A percentile compares a stretch with the other conserved stretches of the same genome.
These are phyloP conservation scores for Komagataella kurtzmanii DNA, from an alignment of 805 yeast genomes.

Conservation along the genomic window DNA sequence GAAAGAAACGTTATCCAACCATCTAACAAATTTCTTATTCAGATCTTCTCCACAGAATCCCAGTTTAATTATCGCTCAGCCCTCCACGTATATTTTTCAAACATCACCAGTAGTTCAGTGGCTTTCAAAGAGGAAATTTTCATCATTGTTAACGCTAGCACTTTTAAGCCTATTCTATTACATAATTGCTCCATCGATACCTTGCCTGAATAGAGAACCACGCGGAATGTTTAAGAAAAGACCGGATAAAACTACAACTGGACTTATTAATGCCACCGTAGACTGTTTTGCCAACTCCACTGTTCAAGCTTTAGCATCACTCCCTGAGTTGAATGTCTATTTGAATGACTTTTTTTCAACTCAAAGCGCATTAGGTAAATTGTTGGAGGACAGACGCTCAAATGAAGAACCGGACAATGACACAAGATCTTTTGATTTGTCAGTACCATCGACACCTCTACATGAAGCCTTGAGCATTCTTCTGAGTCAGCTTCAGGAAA, in stretches of 20 bases:
- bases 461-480: conserved; percentile 45
- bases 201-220: conserved; percentile 8
- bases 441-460: conserved; percentile 14
- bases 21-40: not conserved
- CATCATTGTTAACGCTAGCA: not conserved
- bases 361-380: conserved; percentile 6
- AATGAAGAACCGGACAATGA: not conserved
- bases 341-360: conserved; percentile 23
- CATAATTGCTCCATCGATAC: conserved; percentile 16
- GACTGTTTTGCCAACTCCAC: conserved; percentile 92
- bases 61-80: not conserved
- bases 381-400: not conserved
- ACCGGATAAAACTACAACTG: conserved; percentile 68
- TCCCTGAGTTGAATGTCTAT: conserved; percentile 47
- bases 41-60: not conserved
- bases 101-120: not conserved
- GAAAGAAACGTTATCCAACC: not conserved
- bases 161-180: conserved; percentile 6
- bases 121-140: not conserved
- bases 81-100: not conserved
- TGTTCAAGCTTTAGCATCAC: conserved; percentile 61
- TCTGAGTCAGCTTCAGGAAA: conserved; percentile 45
- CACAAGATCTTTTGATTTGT: not conserved
- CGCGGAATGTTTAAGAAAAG: conserved; percentile 25
- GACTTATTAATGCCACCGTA: conserved; percentile 67